These are phyloP conservation scores for Polygonum aviculare DNA, from an alignment of 148 eudicot species.

Conservation along the genomic window DNA sequence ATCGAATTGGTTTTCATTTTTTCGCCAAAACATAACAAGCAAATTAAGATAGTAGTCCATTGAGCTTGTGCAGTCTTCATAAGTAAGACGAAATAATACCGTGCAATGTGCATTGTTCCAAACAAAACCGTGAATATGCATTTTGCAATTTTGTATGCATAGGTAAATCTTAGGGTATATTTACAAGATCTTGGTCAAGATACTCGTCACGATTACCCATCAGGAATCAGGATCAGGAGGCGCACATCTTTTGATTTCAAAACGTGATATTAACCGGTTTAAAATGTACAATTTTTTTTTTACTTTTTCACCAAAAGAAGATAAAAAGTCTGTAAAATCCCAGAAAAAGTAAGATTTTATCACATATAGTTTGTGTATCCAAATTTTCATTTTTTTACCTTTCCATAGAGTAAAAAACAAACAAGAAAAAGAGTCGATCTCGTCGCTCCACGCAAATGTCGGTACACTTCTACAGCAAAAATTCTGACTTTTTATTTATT, in stretches of 20 bases:
- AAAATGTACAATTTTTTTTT: background rate
- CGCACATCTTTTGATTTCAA: slow-evolving; percentile 4
- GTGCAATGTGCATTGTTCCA: too few relatives aligned
- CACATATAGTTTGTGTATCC: background rate
- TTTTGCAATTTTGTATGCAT: background rate
- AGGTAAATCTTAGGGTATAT: background rate
- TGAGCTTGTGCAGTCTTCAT: too few relatives aligned
- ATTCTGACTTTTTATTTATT: background rate
- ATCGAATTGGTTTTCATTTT: too few relatives aligned
- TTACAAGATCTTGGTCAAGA: slow-evolving; percentile 8
- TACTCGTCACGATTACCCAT: background rate
- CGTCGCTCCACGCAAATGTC: slow-evolving; percentile 9
- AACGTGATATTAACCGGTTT: background rate
- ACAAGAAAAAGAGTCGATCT: background rate
- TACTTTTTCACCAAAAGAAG: background rate
- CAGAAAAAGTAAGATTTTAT: background rate
- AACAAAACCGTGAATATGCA: background rate
- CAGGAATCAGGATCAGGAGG: background rate
- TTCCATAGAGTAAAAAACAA: background rate
- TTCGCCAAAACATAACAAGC: too few relatives aligned
- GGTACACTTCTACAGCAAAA: slow-evolving; percentile 1
- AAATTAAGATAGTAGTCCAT: too few relatives aligned
- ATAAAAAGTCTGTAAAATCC: background rate
- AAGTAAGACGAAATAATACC: too few relatives aligned
- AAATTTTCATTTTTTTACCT: background rate